Evolutionary conservation across 768 basidiomycete genomes (phyloP).

Genomic region (Russula dissimulans): DNA sequence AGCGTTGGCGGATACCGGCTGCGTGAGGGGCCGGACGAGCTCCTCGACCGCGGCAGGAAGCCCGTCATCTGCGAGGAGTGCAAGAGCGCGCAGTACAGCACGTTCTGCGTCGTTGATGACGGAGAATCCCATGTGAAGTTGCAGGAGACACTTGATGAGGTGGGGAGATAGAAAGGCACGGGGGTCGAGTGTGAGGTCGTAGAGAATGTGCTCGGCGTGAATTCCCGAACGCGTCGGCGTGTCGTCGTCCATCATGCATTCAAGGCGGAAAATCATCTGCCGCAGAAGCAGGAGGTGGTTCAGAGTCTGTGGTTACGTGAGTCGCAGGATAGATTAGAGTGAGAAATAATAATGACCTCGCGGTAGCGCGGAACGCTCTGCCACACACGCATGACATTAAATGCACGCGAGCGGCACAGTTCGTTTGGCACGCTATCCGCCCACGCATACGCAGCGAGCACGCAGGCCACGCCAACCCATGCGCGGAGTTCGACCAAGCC

Average conservation of each 20-base stretch:
- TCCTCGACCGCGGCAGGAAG: constrained; percentile 55
- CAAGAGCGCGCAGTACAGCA: constrained; percentile 48
- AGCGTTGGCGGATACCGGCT: constrained; percentile 42
- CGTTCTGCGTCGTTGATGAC: constrained; percentile 54
- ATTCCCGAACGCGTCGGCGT: constrained; percentile 54
- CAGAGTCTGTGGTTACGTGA: constrained; percentile 42
- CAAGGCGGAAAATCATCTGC: constrained; percentile 62
- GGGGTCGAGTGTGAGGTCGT: constrained; percentile 52
- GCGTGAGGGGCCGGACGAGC: constrained; percentile 39
- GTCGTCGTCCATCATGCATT: constrained; percentile 60
- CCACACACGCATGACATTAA: constrained; percentile 58
- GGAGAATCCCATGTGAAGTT: constrained; percentile 49
- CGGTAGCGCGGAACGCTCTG: constrained; percentile 61
- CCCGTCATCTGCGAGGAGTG: constrained; percentile 61
- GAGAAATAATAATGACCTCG: constrained; percentile 37
- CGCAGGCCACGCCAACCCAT: constrained; percentile 54
- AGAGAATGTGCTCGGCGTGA: constrained; percentile 60
- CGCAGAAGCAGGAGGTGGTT: constrained; percentile 64
- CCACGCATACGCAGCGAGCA: constrained; percentile 70
- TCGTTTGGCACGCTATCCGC: constrained; percentile 66
- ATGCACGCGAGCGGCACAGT: constrained; percentile 50
- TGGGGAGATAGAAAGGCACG: constrained; percentile 48
- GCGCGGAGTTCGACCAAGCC: constrained; percentile 57
- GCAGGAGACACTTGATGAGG: constrained; percentile 49
- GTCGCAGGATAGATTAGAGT: background rate